A percentile compares a stretch with the other conserved stretches of the same genome.
phyloP scores from a whole-genome alignment of 1,284 basidiomycete species.

The Ceratobasidium sp. region DNA sequence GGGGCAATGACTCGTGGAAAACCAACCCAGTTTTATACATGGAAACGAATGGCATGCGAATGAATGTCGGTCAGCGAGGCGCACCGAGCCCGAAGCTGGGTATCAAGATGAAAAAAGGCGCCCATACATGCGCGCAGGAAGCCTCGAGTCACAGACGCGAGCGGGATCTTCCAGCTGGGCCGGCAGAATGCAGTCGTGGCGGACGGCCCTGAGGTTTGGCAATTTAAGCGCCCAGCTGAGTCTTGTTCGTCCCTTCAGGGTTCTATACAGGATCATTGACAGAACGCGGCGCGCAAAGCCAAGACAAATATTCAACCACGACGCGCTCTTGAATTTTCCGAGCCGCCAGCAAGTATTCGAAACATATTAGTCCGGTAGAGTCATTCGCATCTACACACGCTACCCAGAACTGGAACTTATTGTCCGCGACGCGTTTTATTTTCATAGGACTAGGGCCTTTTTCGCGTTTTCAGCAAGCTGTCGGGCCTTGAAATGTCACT shows the following conservation, averaged over 20 bases:
- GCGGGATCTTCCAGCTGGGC: not conserved
- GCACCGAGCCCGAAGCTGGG: not conserved
- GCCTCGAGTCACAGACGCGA: not conserved
- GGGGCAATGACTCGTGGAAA: not conserved
- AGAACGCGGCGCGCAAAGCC: not conserved
- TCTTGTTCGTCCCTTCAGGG: not conserved
- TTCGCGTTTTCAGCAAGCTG: no score
- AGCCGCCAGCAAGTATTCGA: not conserved
- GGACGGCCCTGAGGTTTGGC: not conserved
- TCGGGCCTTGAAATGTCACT: conserved; percentile 21
- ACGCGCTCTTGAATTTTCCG: not conserved
- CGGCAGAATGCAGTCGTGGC: not conserved
- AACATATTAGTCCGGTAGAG: no score
- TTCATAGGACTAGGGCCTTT: not conserved
- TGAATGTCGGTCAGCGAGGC: not conserved
- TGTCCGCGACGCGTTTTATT: not conserved
- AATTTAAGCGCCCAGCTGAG: not conserved
- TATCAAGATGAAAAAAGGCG: not conserved
- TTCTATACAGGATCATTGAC: not conserved
- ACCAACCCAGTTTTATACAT: not conserved
- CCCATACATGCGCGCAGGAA: not conserved
- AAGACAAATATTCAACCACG: conserved; percentile 10
- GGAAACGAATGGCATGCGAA: not conserved
- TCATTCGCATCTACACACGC: not conserved
- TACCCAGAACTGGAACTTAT: not conserved